A percentile compares a stretch with the other conserved stretches of the same genome.
Evolutionary conservation across 2,329 filamentous ascomycete species (phyloP).

Genomic region (Venturia oleaginea): DNA sequence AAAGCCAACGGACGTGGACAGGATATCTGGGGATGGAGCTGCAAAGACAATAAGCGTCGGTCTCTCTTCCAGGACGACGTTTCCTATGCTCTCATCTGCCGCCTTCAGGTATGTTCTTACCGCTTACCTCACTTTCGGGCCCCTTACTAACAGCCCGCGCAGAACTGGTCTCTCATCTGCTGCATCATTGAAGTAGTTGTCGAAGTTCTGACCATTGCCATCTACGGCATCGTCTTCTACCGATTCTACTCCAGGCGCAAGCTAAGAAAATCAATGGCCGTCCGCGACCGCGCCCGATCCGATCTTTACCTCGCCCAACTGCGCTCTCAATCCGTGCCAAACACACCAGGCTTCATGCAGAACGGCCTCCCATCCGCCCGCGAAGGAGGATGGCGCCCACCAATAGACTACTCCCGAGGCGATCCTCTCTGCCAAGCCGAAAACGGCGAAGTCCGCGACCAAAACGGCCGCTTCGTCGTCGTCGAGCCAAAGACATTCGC

Average conservation of each 20-base stretch:
- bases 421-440: conserved; percentile 43
- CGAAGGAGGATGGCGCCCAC: conserved; percentile 41
- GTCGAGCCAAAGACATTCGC: conserved; percentile 35
- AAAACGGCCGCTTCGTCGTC: conserved; percentile 40
- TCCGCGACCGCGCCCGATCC: conserved; percentile 85
- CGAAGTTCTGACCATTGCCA: conserved; percentile 79
- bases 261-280: conserved; percentile 93
- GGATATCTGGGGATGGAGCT: conserved; percentile 98
- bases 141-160: conserved; percentile 24
- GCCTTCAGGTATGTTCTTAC: conserved; percentile 57
- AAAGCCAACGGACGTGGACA: conserved; percentile 65
- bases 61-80: conserved; percentile 72
- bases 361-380: conserved; percentile 52
- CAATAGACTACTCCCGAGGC: conserved; percentile 31
- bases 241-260: conserved; percentile 94
- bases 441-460: conserved; percentile 35
- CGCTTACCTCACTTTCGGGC: conserved; percentile 14
- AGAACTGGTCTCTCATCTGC: conserved; percentile 95
- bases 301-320: conserved; percentile 77
- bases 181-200: conserved; percentile 94
- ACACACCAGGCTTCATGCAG: conserved; percentile 69
- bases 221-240: conserved; percentile 95
- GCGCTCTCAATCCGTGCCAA: conserved; percentile 74
- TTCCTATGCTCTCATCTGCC: conserved; percentile 83
- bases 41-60: conserved; percentile 74